Conservation (phyloP, 768 basidiomycete species). For the Trametes punicea region DNA sequence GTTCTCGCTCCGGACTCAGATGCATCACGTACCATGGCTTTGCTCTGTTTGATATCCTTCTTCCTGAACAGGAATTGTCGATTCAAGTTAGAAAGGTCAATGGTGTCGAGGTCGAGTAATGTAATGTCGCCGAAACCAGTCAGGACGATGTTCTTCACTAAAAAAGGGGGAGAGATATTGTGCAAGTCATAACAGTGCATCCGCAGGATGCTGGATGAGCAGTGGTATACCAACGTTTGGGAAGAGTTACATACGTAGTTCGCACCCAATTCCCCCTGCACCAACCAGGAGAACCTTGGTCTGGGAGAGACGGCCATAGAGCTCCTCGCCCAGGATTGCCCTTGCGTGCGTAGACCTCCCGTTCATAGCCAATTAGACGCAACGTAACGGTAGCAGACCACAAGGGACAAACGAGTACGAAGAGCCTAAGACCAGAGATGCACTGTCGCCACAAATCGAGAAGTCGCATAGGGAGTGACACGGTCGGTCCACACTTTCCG, state of each 20-base stretch:
- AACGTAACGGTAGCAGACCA: not conserved
- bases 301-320: slow-evolving; percentile 55
- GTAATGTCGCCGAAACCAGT: slow-evolving; percentile 93
- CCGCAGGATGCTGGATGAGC: too few relatives aligned
- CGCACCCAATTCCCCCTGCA: slow-evolving; percentile 96
- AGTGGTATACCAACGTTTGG: not conserved
- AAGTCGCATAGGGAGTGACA: not conserved
- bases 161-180: not conserved
- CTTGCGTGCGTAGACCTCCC: slow-evolving; percentile 57
- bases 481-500: not conserved
- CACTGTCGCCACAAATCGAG: not conserved
- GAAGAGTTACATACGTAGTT: slow-evolving; percentile 61
- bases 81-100: slow-evolving; percentile 96
- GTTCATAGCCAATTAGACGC: not conserved
- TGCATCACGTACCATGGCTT: slow-evolving; percentile 68
- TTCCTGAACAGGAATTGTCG: slow-evolving; percentile 96
- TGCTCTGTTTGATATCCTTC: slow-evolving; percentile 96
- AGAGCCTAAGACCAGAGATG: not conserved
- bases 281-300: slow-evolving; percentile 87
- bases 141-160: slow-evolving; percentile 94
- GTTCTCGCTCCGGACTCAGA: not conserved
- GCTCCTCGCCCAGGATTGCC: slow-evolving; percentile 76
- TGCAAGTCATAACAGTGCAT: too few relatives aligned
- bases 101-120: slow-evolving; percentile 94
- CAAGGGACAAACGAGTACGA: too few relatives aligned